Base-by-base conservation (phyloP, 169 alveolate species). In the Babesia divergens region DNA sequence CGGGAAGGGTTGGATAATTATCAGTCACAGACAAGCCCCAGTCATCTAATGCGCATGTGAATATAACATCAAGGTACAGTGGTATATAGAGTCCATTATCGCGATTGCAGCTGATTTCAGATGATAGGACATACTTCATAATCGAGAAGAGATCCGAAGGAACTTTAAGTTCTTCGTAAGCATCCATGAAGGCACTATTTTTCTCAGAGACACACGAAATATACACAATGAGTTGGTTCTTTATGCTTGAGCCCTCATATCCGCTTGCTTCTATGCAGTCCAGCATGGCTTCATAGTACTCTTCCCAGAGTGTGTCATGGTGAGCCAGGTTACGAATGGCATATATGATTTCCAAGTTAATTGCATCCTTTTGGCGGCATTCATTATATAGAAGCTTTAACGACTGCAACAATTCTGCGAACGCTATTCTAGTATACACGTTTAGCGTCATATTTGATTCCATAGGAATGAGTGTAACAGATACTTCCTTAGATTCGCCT, bases 1-100 rank as follows among this genome's bases (percentile, higher is more conserved):
- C 13, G 6, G 72, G 72, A 7, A 62, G 59, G 49, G 34, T 46
- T 20, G 72, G 72, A 35, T 62, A 62, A 1, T 62, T 22, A 13
- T 62, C 60, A 2, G 72, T 31, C 18, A 62, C 28, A 2, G 72
- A 62, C 4, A 62, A 29, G 16, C 18, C 72, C 56, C 72, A 62
- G 53, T 20, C 11, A 14, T 37, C 65, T 8, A 52, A 6, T 9
- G 65, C 18, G 38, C 16, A 9, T n/a, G 77, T 66, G 67, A 66
- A 49, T 8, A 52, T 37, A 22, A 51, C 6, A 11, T 66, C 77
- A 26, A 66, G 53, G 22, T 29, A 66, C 28, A 52, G 40, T 5
- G 77, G 65, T 14, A 52, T 28, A 29, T 66, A 51, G 42, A 35
- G 40, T 18, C 22, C 67, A 7, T 26, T 40, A 29, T 66, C 77